These are phyloP conservation scores for Boletus insuetus DNA, from an alignment of 768 basidiomycete genomes.

Conservation along the genomic window DNA sequence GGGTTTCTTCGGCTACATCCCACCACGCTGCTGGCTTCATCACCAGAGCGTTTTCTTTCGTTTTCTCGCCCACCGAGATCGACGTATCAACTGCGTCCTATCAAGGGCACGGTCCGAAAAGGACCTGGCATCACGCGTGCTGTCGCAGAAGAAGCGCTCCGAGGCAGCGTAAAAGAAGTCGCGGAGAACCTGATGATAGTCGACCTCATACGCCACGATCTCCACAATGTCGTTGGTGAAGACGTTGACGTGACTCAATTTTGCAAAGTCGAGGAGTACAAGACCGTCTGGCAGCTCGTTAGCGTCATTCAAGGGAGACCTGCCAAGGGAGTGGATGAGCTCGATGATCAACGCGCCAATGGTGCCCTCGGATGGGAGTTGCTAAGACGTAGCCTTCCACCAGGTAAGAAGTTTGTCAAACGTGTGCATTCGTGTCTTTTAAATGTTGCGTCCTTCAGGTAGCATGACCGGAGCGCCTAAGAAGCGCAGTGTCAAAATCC, in stretches of 20 bases:
- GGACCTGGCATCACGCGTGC: constrained; percentile 59
- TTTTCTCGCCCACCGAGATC: constrained; percentile 64
- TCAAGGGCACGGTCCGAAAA: constrained; percentile 89
- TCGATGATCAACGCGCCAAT: constrained; percentile 35
- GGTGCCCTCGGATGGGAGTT: constrained; percentile 73
- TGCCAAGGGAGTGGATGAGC: constrained; percentile 31
- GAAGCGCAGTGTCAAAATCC: constrained; percentile 87
- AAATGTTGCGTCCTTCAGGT: constrained; percentile 42
- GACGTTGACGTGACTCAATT: constrained; percentile 82
- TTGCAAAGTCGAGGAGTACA: constrained; percentile 86
- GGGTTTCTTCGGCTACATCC: constrained; percentile 77
- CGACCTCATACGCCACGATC: constrained; percentile 90
- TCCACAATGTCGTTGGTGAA: constrained; percentile 80
- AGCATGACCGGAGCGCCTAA: constrained; percentile 99
- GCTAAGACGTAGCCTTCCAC: constrained; percentile 76
- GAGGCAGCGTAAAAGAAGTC: constrained; percentile 79
- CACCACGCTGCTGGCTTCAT: constrained; percentile 78
- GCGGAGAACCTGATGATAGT: constrained; percentile 99
- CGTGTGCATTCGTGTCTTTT: neutral
- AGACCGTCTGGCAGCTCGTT: constrained; percentile 94
- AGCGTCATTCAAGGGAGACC: constrained; percentile 84
- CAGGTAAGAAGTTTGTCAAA: constrained; percentile 49
- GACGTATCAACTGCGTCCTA: constrained; percentile 83
- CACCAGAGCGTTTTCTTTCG: constrained; percentile 89
- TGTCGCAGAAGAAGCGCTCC: constrained; percentile 60